Conservation (phyloP, 768 basidiomycete species). For the Phanerochaete sordida region DNA sequence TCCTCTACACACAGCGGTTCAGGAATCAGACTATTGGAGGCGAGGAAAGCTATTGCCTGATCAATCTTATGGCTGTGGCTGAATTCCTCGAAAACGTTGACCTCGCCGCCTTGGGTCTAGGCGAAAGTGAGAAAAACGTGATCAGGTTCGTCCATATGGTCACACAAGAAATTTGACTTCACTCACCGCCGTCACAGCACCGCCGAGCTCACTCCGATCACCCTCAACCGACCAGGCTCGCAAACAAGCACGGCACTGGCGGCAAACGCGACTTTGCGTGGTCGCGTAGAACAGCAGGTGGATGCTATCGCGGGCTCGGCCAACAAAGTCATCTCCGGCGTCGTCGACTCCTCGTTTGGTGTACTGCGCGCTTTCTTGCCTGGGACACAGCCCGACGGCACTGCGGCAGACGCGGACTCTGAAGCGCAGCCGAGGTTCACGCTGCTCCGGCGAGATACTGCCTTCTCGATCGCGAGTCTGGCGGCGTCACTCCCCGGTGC, state of each 20-base stretch:
- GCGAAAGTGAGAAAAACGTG: conserved; percentile 52
- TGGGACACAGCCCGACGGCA: conserved; percentile 26
- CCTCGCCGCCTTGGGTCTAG: conserved; percentile 63
- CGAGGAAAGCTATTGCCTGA: conserved; percentile 89
- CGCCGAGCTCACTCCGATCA: conserved; percentile 79
- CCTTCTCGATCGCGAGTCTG: conserved; percentile 80
- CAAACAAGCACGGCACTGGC: conserved; percentile 41
- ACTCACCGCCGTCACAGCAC: conserved; percentile 42
- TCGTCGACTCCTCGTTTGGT: conserved; percentile 88
- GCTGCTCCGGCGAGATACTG: conserved; percentile 67
- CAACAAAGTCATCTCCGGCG: conserved; percentile 72
- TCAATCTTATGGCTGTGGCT: conserved; percentile 92
- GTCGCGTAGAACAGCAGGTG: conserved; percentile 76
- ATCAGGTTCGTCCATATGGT: conserved; percentile 45
- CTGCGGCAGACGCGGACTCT: conserved; percentile 19
- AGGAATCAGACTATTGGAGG: conserved; percentile 58
- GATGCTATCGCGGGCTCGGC: conserved; percentile 82
- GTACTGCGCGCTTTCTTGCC: conserved; percentile 79
- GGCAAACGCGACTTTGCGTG: conserved; percentile 55
- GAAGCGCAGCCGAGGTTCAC: conserved; percentile 55
- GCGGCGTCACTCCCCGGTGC: conserved; percentile 62
- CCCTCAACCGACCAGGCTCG: conserved; percentile 55
- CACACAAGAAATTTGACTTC: background rate
- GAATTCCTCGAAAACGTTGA: conserved; percentile 97
- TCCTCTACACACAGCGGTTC: conserved; percentile 63